These are phyloP conservation scores for Mortierella hygrophila DNA, from an alignment of 192 early-diverging fungal genomes.

Conservation along the genomic window DNA sequence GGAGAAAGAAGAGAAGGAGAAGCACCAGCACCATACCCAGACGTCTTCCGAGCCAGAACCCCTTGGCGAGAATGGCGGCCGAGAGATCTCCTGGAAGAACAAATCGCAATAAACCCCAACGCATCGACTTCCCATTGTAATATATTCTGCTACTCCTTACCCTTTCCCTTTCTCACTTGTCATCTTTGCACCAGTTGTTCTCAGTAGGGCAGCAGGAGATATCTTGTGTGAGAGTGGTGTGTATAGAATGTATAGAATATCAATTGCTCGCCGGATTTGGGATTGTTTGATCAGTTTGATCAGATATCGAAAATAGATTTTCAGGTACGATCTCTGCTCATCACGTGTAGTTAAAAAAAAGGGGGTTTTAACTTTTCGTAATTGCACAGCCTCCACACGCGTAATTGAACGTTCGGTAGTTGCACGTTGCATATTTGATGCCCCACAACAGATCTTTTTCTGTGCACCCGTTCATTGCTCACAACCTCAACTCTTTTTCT, in stretches of 20 bases:
- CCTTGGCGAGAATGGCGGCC: slow-evolving; percentile 48
- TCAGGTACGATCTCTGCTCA: neutral
- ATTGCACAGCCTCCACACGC: slow-evolving; percentile 13
- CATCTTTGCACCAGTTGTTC: neutral
- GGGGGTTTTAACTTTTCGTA: neutral
- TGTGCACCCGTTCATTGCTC: neutral
- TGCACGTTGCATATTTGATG: neutral
- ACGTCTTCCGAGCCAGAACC: neutral
- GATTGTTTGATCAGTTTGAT: neutral
- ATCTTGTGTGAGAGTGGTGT: neutral
- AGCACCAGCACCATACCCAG: neutral
- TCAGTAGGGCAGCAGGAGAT: neutral
- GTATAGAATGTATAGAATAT: neutral
- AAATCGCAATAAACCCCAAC: slow-evolving; percentile 7
- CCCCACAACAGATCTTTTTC: slow-evolving; percentile 12
- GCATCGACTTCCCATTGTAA: neutral
- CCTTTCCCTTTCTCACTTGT: neutral
- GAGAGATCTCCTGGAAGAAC: slow-evolving; percentile 49
- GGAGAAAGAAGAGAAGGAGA: slow-evolving; percentile 22
- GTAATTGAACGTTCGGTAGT: slow-evolving; percentile 8
- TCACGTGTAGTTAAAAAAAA: neutral
- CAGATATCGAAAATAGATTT: neutral
- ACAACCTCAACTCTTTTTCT: neutral
- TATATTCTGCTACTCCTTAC: neutral
- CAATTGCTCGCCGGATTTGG: neutral